Evolutionary conservation across 1,284 basidiomycete species (phyloP), one percentile per base, ranked within the genome.

Genomic region (Austroboletus olivaceoglutinosus): DNA sequence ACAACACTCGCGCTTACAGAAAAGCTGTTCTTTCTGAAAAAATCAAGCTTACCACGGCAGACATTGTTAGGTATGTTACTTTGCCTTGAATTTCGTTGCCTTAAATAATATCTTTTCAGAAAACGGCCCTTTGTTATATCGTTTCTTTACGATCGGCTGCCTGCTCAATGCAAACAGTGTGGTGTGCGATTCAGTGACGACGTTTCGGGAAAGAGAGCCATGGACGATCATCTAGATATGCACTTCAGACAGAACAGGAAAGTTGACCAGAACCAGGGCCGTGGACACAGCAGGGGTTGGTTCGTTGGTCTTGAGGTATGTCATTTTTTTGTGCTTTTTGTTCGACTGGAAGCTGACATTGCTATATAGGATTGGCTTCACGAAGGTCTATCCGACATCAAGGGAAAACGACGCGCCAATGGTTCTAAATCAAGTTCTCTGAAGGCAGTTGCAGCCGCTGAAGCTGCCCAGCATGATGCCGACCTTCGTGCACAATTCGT

Each of bases 221-320:
- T 95, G 75, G 85, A 97, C 60, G 82, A 87, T 48, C 97, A 99
- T 67, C 79, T 99, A 59, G 97, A 99, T 68, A 91, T 93, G 89
- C 97, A 99, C 71, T 98, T 98, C 73, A 82, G 87, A 60, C 90
- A 97, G 63, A 99, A 98, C 65, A 82, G 90, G 57, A 89, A 93
- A 66, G 88, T 91, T 31, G 87, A 83, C 58, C 91, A 95, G 67
- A 87, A 86, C 39, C 74, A 82, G 10, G 91, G 91, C 0, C 81
- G 96, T 54, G 94, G 95, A 22, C 89, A 95, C 61, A 91, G 89
- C 62, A 82, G 97, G 18, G 86, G 88, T 57, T 99, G 95, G 96
- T 91, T 97, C 52, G 81, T 92, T 42, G 76, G 81, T 53, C 76
- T 87, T 50, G 89, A 96, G 70, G 94, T 93, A 72, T 53, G 10